Evolutionary conservation across 257 asterid species (phyloP), one percentile per base, ranked within the genome.

Genomic region (Ilex asprella): DNA sequence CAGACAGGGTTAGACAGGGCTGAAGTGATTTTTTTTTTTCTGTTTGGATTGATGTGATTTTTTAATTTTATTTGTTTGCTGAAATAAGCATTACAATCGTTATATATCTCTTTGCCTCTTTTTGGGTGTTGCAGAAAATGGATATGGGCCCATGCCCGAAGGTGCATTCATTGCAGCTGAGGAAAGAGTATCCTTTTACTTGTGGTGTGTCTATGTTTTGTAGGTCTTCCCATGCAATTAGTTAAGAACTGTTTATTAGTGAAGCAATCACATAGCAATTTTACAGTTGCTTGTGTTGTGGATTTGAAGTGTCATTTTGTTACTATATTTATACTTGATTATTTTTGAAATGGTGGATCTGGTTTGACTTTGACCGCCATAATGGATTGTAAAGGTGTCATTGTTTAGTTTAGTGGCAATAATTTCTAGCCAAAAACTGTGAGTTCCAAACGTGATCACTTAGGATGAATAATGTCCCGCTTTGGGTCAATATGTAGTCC

Each of bases 121-220:
- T 30, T 3, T 39, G n/a, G 61, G 53, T 31, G 73, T 59, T 76
- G 76, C 82, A 90, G 97, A 90, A 90, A 85, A 90, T 90, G 94
- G 97, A 90, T 70, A 79, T 81, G 85, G 97, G 97, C 29, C 95
- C 94, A 5, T 90, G 97, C 81, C 94, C 95, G 1, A 90, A 90
- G 85, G 86, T 87, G 78, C 97, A 90, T 56, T 90, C 95, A 0
- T 77, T 90, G 89, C 97, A 74, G 78, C 90, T 90, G 70, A 83
- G 97, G 62, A 90, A 90, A 75, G 95, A 87, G 97, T 90, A 90
- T 90, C 97, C 93, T 82, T 75, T 64, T 53, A 6, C 30, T 3
- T 67, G 13, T 50, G 31, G 44, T 31, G 30, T n/a, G 47, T 9
- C 41, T 2, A 9, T 59, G 14, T 30, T 50, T 41, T 35, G 49